Evolutionary conservation across 495 filamentous ascomycete genomes (phyloP).

Genomic region (Lophium mytilinum): DNA sequence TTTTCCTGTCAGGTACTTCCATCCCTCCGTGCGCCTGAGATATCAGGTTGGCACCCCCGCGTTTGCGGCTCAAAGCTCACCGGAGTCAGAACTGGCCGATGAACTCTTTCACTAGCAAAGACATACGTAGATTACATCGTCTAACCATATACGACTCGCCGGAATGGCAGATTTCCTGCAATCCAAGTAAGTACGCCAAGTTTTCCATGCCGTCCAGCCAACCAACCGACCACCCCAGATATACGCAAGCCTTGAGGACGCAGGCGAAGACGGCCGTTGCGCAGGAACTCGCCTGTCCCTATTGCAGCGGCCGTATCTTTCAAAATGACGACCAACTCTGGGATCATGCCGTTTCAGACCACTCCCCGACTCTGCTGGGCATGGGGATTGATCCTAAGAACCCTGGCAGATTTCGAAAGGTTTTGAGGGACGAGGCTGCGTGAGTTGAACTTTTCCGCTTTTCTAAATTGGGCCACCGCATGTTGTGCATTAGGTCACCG

Average conservation of each 20-base stretch:
- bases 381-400: neutral
- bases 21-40: too few species aligned
- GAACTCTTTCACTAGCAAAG: neutral
- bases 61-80: too few species aligned
- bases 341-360: constrained; percentile 14
- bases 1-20: too few species aligned
- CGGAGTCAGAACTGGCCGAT: too few species aligned
- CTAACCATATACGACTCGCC: neutral
- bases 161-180: neutral
- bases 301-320: constrained; percentile 19
- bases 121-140: neutral
- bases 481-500: too few species aligned
- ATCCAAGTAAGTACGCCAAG: neutral
- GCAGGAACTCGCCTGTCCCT: constrained; percentile 7
- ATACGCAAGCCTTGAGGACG: constrained; percentile 5
- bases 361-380: constrained; percentile 2
- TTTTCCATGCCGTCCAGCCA: constrained; percentile 9
- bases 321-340: constrained; percentile 15
- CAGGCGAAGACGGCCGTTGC: constrained; percentile 21
- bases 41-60: too few species aligned
- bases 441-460: too few species aligned
- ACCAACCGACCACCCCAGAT: constrained; percentile 5
- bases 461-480: too few species aligned
- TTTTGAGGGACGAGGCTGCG: neutral
- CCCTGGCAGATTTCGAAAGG: neutral